Evolutionary conservation across 768 basidiomycete genomes (phyloP), one percentile per base, ranked within the genome.

Genomic region (Serpula lacrymans): DNA sequence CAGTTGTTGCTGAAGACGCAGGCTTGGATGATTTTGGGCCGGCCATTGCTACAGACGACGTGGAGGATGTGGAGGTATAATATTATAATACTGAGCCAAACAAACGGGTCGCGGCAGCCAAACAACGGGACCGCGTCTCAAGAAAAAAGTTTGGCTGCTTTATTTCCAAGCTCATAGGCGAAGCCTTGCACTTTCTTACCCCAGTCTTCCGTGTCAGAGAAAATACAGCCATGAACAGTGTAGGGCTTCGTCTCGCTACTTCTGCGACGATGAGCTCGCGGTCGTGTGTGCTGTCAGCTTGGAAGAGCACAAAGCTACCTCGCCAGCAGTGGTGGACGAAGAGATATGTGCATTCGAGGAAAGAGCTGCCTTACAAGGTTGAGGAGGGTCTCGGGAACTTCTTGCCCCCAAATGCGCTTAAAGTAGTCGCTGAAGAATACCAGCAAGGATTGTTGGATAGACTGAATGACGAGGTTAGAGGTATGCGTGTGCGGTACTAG

Each of bases 371-470:
- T 1, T 93, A 90, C 65, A 61, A 72, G 7, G 57, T 82, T 21
- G 78, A 88, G 32, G 67, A 76, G 28, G 92, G 91, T 14, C 68
- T 94, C 23, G 86, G 85, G 32, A 68, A 80, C 16, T 95, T 95
- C 59, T 67, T 93, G 53, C 79, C 86, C 1, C 81, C 88, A 16
- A 51, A 58, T n/a, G 84, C 84, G 1, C 72, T 93, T 43, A 77
- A 75, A 47, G 74, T 76, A 43, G 68, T 92, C 35, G 84, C 84
- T 3, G 71, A 80, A 35, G 91, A 94, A 53, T 96, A 88, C 63
- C 92, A 94, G 58, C 74, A 87, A 45, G 92, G 92, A 7, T 70
- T 94, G 23, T 63, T 95, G 42, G 72, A 82, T 40, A 74, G 88
- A 36, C 60, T 96, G 34, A 90, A 87, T 50, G 78, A 84, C 8